Base-by-base conservation (phyloP, 352 stramenopile genomes). In the Phytophthora hybrid region DNA sequence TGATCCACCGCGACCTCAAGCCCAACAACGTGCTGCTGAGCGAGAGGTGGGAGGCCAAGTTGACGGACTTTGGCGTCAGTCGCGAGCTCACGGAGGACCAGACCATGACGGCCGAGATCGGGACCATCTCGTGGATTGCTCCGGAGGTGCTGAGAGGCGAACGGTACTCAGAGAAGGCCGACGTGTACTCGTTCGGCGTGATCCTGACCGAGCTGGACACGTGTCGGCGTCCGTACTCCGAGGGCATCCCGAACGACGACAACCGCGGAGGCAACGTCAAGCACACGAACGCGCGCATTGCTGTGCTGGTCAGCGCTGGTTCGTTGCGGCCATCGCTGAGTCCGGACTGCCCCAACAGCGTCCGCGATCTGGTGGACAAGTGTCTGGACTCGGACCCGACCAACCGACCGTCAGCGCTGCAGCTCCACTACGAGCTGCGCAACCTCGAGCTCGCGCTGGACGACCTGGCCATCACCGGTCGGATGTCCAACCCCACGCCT, bases 161-260 rank as follows among this genome's bases (percentile, higher is more conserved):
- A 63, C 63, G 74, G 31, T 94, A 90, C 63, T 89, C 79, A 1
- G 81, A 91, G 66, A 89, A 90, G 62, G 81, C 86, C 18, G 88
- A 95, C 52, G 76, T 95, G 14, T 95, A 93, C 71, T 90, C 82
- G 19, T 92, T 92, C 61, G 88, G 87, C 37, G 83, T 93, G 14
- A 73, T 91, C 29, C 69, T 91, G 44, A 77, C 78, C 1, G 83
- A 91, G 55, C 29, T 91, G 10, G 83, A 91, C 61, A 89, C 83
- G 5, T 84, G 78, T 51, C 67, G 71, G 32, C 75, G 75, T 32
- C 75, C 75, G 47, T 81, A 81, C 23, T 81, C 71, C 9, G 75
- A 81, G 6, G 75, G 65, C 14, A 59, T 78, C 46, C 68, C 75
- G 31, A 78, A 52, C 56, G 71, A 74, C 4, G 64, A 71, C 55